These are phyloP conservation scores for Cystobasidium pallidum DNA, from an alignment of 1,284 basidiomycete species.

Conservation along the genomic window DNA sequence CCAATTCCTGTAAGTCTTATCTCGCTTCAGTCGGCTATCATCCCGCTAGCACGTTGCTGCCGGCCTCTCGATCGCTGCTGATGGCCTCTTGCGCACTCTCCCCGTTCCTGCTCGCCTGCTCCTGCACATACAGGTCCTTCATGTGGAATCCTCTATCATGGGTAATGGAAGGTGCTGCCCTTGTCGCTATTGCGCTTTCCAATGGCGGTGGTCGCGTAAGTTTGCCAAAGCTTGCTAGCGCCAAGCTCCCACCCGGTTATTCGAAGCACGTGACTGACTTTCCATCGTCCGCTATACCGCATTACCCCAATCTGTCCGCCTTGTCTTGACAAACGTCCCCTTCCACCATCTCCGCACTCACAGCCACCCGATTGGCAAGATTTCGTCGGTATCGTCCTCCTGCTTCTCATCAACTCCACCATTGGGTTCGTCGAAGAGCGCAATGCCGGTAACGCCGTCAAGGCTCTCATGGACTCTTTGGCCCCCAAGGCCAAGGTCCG, in stretches of 20 bases:
- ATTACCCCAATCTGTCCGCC: background rate
- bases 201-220: constrained; percentile 70
- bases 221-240: too few species aligned
- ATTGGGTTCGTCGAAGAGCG: constrained; percentile 99
- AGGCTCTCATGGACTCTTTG: constrained; percentile 98
- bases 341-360: background rate
- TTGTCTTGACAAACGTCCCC: background rate
- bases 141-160: constrained; percentile 99
- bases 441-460: constrained; percentile 96
- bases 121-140: constrained; percentile 62
- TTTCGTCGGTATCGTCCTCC: constrained; percentile 92
- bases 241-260: too few species aligned
- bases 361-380: constrained; percentile 92
- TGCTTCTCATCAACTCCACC: constrained; percentile 90
- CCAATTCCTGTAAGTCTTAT: constrained; percentile 69
- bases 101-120: background rate
- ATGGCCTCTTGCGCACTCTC: background rate
- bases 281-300: background rate
- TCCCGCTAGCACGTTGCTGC: background rate
- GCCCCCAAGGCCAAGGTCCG: constrained; percentile 94
- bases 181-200: constrained; percentile 93
- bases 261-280: constrained; percentile 25
- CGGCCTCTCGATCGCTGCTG: background rate
- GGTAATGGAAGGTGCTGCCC: constrained; percentile 98
- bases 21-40: background rate